Evolutionary conservation across 2,329 filamentous ascomycete species (phyloP).

Genomic region (Xylariaceae sp.): DNA sequence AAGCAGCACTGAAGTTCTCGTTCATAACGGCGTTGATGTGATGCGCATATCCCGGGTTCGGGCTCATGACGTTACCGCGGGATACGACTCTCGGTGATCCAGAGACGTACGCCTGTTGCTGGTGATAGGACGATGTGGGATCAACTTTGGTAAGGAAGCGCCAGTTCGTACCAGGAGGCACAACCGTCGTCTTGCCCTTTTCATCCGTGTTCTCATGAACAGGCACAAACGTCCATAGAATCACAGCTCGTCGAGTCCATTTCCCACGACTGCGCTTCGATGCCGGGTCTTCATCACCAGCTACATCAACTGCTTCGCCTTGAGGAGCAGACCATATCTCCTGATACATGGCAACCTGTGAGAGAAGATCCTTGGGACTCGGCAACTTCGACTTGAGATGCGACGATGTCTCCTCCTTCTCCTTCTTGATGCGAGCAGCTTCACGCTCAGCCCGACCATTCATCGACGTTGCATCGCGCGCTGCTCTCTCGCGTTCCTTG

Average conservation of each 20-base stretch:
- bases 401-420: conserved; percentile 33
- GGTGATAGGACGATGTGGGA: conserved; percentile 54
- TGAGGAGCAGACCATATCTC: conserved; percentile 56
- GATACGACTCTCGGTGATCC: conserved; percentile 32
- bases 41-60: conserved; percentile 46
- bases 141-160: conserved; percentile 57
- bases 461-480: conserved; percentile 24
- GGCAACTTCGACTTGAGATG: conserved; percentile 24
- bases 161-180: conserved; percentile 53
- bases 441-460: conserved; percentile 26
- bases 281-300: conserved; percentile 4
- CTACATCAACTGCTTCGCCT: conserved; percentile 28
- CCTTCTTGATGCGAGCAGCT: conserved; percentile 28
- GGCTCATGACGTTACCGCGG: conserved; percentile 49
- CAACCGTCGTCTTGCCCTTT: conserved; percentile 41
- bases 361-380: conserved; percentile 48
- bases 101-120: conserved; percentile 41
- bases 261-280: conserved; percentile 22
- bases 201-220: conserved; percentile 43
- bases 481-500: conserved; percentile 24
- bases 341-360: conserved; percentile 61
- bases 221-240: conserved; percentile 60
- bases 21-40: conserved; percentile 52
- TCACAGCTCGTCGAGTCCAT: conserved; percentile 55
- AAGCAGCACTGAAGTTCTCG: conserved; percentile 49